phyloP scores from a whole-genome alignment of 2,329 filamentous ascomycete species.

The Fusarium graminum region DNA sequence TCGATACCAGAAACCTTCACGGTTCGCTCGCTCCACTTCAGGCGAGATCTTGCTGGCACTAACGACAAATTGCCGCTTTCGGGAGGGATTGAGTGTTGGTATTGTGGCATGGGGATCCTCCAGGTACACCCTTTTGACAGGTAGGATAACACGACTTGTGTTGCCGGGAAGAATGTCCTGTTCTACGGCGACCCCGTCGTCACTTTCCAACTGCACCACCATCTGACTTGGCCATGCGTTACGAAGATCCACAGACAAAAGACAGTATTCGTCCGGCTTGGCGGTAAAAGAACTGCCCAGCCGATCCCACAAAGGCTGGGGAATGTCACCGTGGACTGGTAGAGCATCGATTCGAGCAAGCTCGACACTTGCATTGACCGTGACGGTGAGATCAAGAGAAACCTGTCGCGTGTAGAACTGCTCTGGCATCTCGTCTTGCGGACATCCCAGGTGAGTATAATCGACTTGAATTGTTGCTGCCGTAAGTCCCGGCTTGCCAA shows the following conservation, averaged over 20 bases:
- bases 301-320: conserved; percentile 69
- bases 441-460: conserved; percentile 83
- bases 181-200: conserved; percentile 63
- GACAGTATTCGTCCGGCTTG: conserved; percentile 75
- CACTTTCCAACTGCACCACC: conserved; percentile 70
- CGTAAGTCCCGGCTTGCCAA: conserved; percentile 87
- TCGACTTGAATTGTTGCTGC: conserved; percentile 85
- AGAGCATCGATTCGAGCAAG: conserved; percentile 83
- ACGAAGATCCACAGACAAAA: conserved; percentile 84
- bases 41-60: conserved; percentile 83
- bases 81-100: conserved; percentile 81
- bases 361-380: conserved; percentile 92
- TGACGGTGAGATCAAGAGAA: conserved; percentile 83
- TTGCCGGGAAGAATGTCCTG: conserved; percentile 74
- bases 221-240: conserved; percentile 92
- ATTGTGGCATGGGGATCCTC: conserved; percentile 82
- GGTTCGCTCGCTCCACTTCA: conserved; percentile 79
- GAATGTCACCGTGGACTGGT: conserved; percentile 77
- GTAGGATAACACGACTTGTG: conserved; percentile 80
- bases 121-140: conserved; percentile 80
- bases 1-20: conserved; percentile 93
- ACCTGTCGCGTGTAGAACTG: conserved; percentile 88
- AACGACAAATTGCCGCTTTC: conserved; percentile 93
- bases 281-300: conserved; percentile 53
- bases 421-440: conserved; percentile 74